A percentile compares a stretch with the other conserved stretches of the same genome.
Evolutionary conservation across 176 grass and related monocot genomes (phyloP).

Genomic region (Neostapfia colusana): DNA sequence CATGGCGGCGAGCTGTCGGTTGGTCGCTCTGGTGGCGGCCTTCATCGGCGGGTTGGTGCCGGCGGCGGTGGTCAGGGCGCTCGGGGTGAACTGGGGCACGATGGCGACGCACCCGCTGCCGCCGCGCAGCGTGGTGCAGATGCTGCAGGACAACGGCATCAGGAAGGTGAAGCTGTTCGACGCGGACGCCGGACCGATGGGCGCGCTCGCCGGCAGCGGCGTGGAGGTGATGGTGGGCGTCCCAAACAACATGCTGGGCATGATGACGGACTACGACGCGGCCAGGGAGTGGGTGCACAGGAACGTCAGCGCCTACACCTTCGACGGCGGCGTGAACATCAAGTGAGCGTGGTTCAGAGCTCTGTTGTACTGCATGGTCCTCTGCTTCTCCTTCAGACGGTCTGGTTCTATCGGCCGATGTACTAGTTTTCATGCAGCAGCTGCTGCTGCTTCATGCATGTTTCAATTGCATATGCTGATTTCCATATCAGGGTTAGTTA

Average conservation of each 20-base stretch:
- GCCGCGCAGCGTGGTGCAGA: constrained; percentile 48
- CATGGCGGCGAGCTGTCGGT: constrained; percentile 15
- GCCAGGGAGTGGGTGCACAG: constrained; percentile 64
- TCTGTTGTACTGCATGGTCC: background rate
- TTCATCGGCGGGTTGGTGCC: background rate
- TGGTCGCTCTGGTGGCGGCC: background rate
- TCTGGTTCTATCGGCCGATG: background rate
- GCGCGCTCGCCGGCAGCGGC: constrained; percentile 56
- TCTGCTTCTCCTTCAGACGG: background rate
- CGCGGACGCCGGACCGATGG: constrained; percentile 51
- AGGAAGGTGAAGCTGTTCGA: constrained; percentile 94
- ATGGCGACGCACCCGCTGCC: constrained; percentile 70
- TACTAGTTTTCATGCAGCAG: background rate
- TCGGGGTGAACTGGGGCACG: constrained; percentile 87
- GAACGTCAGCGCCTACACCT: constrained; percentile 68
- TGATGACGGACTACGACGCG: constrained; percentile 59
- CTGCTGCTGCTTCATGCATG: background rate
- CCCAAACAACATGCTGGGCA: constrained; percentile 60
- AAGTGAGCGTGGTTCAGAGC: constrained; percentile 42
- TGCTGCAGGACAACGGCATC: constrained; percentile 73
- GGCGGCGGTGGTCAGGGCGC: constrained; percentile 16
- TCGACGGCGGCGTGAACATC: constrained; percentile 68
- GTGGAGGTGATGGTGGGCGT: constrained; percentile 69
- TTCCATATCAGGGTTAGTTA: background rate
- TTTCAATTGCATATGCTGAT: background rate